Percentiles rank a stretch among this genome's conserved stretches.
Evolutionary conservation across 2,329 filamentous ascomycete genomes (phyloP).

Genomic region (Aspergillus pseudoviridinutans): DNA sequence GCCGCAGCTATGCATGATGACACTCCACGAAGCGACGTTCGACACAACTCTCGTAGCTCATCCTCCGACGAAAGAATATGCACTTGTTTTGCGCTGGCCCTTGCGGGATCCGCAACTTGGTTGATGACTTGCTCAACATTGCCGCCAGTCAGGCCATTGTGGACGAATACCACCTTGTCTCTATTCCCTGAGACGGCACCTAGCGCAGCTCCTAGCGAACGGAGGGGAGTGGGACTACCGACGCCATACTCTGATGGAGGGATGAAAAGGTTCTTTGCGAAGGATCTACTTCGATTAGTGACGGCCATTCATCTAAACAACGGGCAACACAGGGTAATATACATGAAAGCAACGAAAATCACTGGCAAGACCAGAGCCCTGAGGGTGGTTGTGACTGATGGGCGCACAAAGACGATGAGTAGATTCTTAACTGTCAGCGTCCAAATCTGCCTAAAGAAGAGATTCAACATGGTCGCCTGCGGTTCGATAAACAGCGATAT

Average conservation of each 20-base stretch:
- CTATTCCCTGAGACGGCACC: slow-evolving; percentile 54
- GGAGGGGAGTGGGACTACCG: slow-evolving; percentile 57
- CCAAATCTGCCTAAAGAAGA: slow-evolving; percentile 51
- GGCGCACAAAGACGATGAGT: slow-evolving; percentile 50
- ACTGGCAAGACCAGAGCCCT: slow-evolving; percentile 56
- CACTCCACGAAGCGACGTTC: slow-evolving; percentile 61
- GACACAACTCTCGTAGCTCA: slow-evolving; percentile 62
- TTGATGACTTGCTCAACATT: slow-evolving; percentile 70
- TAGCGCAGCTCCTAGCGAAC: slow-evolving; percentile 63
- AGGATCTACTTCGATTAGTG: slow-evolving; percentile 42
- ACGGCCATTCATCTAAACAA: slow-evolving; percentile 7
- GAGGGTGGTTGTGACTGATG: slow-evolving; percentile 51
- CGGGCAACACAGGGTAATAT: slow-evolving; percentile 4
- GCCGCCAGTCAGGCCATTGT: slow-evolving; percentile 66
- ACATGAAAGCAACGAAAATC: slow-evolving; percentile 49
- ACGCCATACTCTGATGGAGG: slow-evolving; percentile 74
- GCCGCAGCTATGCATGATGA: slow-evolving; percentile 70
- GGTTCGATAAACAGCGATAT: not conserved
- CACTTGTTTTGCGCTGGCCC: slow-evolving; percentile 44
- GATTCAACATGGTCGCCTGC: slow-evolving; percentile 19
- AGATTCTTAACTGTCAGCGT: slow-evolving; percentile 57
- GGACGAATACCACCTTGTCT: slow-evolving; percentile 71
- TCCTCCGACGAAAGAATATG: slow-evolving; percentile 52
- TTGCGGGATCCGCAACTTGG: slow-evolving; percentile 56
- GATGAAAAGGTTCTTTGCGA: slow-evolving; percentile 78